phyloP scores from a whole-genome alignment of 2,329 filamentous ascomycete species.

The Calonectria leucothoes region DNA sequence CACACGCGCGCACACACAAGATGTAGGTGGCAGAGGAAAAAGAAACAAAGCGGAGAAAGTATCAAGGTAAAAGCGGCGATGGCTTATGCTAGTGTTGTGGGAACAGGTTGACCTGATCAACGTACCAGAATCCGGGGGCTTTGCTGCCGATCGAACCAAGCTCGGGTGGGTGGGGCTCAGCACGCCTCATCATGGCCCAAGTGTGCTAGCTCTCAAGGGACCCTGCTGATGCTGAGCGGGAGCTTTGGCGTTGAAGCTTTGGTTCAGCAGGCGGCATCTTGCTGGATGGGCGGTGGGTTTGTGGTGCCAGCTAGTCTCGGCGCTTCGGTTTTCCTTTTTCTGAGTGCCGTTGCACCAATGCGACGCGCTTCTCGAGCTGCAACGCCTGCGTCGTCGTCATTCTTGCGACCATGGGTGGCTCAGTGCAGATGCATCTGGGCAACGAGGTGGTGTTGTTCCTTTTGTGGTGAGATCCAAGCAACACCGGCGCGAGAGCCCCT shows the following conservation, averaged over 20 bases:
- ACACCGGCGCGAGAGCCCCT: not conserved
- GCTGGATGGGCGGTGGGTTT: not conserved
- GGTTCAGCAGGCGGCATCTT: not conserved
- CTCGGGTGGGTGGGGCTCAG: conserved; percentile 29
- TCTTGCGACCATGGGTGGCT: not conserved
- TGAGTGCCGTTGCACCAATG: not conserved
- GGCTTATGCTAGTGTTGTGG: conserved; percentile 13
- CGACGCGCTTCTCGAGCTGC: not conserved
- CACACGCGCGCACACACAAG: not conserved
- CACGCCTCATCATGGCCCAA: conserved; percentile 28
- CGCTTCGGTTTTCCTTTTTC: conserved; percentile 15
- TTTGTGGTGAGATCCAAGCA: not conserved
- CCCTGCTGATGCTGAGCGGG: not conserved
- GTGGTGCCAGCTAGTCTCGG: conserved; percentile 13
- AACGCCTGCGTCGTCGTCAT: not conserved
- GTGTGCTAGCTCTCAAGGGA: conserved; percentile 13
- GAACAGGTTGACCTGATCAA: conserved; percentile 37
- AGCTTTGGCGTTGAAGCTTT: not conserved
- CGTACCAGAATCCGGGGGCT: conserved; percentile 38
- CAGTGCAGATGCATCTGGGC: not conserved
- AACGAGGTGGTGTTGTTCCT: not conserved
- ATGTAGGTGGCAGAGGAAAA: not conserved
- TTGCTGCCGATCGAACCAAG: conserved; percentile 35
- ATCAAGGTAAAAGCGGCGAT: conserved; percentile 16
- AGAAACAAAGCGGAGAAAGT: not conserved